Conservation (phyloP, 1,139 yeast species). For the Suhomyces bolitotheri region DNA sequence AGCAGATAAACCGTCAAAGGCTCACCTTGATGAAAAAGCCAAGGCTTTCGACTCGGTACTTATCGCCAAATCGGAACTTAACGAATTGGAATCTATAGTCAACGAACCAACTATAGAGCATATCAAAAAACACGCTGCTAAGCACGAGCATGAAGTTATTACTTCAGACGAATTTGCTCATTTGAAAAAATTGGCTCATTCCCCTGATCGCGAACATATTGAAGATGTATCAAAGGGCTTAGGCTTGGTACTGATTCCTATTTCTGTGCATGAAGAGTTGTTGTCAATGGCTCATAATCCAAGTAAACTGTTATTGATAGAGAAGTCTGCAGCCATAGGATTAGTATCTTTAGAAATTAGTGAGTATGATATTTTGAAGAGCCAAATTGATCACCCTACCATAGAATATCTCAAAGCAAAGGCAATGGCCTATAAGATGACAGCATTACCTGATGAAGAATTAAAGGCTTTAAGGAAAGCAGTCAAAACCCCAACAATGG, state of each 20-base stretch:
- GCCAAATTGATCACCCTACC: slow-evolving; percentile 13
- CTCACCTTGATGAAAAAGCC: slow-evolving; percentile 22
- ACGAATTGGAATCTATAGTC: slow-evolving; percentile 15
- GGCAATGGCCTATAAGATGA: slow-evolving; percentile 10
- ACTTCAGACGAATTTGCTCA: slow-evolving; percentile 15
- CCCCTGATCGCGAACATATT: slow-evolving; percentile 32
- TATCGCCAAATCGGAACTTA: slow-evolving; percentile 22
- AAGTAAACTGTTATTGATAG: slow-evolving; percentile 11
- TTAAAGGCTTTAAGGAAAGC: slow-evolving; percentile 1
- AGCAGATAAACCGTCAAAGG: slow-evolving; percentile 21
- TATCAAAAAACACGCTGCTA: slow-evolving; percentile 12
- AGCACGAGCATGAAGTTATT: slow-evolving; percentile 16
- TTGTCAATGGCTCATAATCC: slow-evolving; percentile 13
- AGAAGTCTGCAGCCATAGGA: slow-evolving; percentile 11
- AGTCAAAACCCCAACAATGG: slow-evolving; percentile 8
- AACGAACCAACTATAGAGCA: slow-evolving; percentile 14
- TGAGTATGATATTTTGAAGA: slow-evolving; percentile 19
- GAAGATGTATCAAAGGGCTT: slow-evolving; percentile 14
- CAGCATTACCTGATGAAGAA: slow-evolving; percentile 11
- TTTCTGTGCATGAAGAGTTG: slow-evolving; percentile 21
- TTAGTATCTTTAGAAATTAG: slow-evolving; percentile 12
- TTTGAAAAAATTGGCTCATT: slow-evolving; percentile 17
- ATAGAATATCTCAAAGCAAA: slow-evolving; percentile 16
- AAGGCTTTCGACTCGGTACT: slow-evolving; percentile 19
- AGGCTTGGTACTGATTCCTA: slow-evolving; percentile 10